phyloP scores from a whole-genome alignment of 306 rosid species.

The Rubus parviflorus region DNA sequence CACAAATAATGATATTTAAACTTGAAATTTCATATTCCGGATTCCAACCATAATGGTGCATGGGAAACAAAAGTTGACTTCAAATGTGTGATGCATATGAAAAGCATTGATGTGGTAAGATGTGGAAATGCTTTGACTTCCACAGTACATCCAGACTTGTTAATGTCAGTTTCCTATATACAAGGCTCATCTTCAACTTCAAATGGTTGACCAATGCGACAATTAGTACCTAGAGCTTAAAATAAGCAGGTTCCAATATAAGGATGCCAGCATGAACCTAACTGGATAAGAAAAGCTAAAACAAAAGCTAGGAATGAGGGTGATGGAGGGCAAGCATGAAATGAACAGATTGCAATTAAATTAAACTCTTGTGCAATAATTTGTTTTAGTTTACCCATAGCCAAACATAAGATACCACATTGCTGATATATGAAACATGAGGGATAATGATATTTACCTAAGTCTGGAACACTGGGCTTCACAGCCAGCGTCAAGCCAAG shows the following conservation, averaged over 20 bases:
- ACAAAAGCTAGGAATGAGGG: not conserved
- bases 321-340: not conserved
- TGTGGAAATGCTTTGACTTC: too few species aligned
- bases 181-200: too few species aligned
- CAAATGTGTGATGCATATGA: too few species aligned
- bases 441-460: constrained; percentile 43
- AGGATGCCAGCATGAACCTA: not conserved
- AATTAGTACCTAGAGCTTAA: not conserved
- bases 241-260: not conserved
- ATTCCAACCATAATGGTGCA: too few species aligned
- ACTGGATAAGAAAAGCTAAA: not conserved
- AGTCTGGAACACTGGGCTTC: constrained; percentile 73
- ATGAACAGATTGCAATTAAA: not conserved
- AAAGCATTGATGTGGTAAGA: too few species aligned
- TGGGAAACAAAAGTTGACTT: too few species aligned
- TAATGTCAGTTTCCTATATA: too few species aligned
- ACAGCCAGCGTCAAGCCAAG: constrained; percentile 86
- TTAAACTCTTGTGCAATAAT: not conserved
- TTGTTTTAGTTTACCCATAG: not conserved
- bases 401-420: not conserved
- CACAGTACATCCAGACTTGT: too few species aligned
- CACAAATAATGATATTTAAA: not conserved
- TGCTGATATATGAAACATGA: not conserved
- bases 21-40: too few species aligned
- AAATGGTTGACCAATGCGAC: not conserved